phyloP scores from a whole-genome alignment of 2,329 filamentous ascomycete species.

The Neoarthrinium moseri region DNA sequence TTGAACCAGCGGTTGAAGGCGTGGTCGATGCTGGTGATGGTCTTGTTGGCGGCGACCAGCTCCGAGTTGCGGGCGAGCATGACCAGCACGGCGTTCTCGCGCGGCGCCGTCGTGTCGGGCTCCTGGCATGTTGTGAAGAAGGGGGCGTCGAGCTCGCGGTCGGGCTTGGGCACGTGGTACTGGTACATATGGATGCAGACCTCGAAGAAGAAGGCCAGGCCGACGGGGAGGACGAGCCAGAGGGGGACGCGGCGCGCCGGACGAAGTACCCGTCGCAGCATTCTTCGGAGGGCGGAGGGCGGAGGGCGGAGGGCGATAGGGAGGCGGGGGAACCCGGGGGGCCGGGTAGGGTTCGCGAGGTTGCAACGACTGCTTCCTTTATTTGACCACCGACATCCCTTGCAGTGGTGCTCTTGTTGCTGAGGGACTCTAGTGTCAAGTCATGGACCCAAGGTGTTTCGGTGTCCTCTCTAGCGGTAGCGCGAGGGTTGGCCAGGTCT shows the following conservation, averaged over 20 bases:
- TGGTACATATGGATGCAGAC: conserved; percentile 31
- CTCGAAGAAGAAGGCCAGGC: conserved; percentile 31
- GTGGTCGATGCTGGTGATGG: conserved; percentile 38
- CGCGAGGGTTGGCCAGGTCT: too few species aligned
- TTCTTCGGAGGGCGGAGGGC: conserved; percentile 11
- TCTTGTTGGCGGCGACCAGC: conserved; percentile 35
- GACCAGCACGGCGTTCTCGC: conserved; percentile 43
- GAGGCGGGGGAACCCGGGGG: too few species aligned
- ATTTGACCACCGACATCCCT: too few species aligned
- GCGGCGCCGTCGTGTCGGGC: conserved; percentile 30
- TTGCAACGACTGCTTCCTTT: too few species aligned
- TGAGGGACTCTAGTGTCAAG: too few species aligned
- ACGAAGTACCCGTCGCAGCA: conserved; percentile 30
- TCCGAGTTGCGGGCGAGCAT: conserved; percentile 47
- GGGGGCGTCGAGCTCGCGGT: conserved; percentile 35
- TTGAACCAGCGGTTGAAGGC: conserved; percentile 47
- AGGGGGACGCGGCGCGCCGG: conserved; percentile 28
- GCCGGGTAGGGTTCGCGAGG: too few species aligned
- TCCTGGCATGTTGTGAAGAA: conserved; percentile 39
- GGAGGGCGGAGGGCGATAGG: too few species aligned
- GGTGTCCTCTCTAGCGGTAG: too few species aligned
- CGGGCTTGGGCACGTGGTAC: conserved; percentile 32
- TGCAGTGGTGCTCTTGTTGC: too few species aligned
- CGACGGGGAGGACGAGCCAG: conserved; percentile 26
- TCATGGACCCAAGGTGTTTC: too few species aligned